Conservation (phyloP, 176 grass and related monocot species). For the Canna indica region DNA sequence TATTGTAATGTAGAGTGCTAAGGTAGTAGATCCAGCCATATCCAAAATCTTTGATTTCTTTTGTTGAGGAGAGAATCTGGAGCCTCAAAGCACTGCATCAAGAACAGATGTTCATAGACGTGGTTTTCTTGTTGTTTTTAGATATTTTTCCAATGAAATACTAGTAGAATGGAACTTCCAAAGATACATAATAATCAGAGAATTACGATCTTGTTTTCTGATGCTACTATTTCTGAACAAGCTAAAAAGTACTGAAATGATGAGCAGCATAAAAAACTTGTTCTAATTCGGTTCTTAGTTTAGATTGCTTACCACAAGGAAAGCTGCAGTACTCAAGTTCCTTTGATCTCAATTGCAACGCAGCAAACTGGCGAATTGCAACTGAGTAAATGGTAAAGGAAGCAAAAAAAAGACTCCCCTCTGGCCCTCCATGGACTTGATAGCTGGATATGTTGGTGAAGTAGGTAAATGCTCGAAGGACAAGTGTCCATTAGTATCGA, state of each 20-base stretch:
- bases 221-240: background rate
- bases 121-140: background rate
- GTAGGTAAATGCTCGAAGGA: background rate
- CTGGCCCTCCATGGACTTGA: background rate
- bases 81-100: background rate
- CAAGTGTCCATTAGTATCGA: background rate
- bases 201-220: background rate
- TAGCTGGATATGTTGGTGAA: background rate
- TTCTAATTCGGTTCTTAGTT: no score
- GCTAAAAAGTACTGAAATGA: no score
- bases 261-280: background rate
- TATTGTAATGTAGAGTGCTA: slow-evolving; percentile 63
- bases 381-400: background rate
- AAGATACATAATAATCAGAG: background rate
- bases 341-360: background rate
- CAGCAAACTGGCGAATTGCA: background rate
- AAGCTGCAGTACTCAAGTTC: background rate
- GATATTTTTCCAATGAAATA: background rate
- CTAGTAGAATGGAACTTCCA: background rate
- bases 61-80: background rate
- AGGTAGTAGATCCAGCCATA: slow-evolving; percentile 24
- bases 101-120: background rate
- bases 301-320: background rate
- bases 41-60: background rate
- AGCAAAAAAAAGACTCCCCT: background rate